phyloP scores from a whole-genome alignment of 352 stramenopile species.

The Globisporangium uncinulatum region DNA sequence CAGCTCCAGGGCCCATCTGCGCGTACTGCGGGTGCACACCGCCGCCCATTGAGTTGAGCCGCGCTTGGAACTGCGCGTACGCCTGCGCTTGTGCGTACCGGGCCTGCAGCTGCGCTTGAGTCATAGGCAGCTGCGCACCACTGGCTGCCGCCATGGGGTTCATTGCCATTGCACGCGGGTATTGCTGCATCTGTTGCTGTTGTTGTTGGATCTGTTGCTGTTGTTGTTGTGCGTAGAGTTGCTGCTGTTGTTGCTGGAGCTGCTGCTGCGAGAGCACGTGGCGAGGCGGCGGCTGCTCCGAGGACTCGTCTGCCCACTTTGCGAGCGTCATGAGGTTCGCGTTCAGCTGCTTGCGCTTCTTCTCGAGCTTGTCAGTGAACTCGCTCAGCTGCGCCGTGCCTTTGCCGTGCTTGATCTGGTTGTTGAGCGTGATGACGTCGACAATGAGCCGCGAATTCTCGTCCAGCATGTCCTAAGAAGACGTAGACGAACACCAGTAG shows the following conservation, averaged over 20 bases:
- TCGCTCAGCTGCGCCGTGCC: slow-evolving; percentile 67
- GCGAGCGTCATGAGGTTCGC: slow-evolving; percentile 88
- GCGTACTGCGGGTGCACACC: slow-evolving; percentile 18
- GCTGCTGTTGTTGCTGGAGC: slow-evolving; percentile 22
- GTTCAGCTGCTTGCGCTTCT: slow-evolving; percentile 88
- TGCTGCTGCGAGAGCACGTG: slow-evolving; percentile 17
- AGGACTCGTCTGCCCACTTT: slow-evolving; percentile 84
- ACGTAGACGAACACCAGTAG: background rate
- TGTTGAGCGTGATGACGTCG: slow-evolving; percentile 87
- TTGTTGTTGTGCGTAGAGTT: slow-evolving; percentile 8
- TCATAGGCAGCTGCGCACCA: slow-evolving; percentile 18
- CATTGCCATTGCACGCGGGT: slow-evolving; percentile 16
- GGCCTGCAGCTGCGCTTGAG: slow-evolving; percentile 21
- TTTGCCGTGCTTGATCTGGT: slow-evolving; percentile 82
- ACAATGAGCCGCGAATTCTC: slow-evolving; percentile 85
- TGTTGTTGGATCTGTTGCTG: slow-evolving; percentile 23
- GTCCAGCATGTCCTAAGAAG: slow-evolving; percentile 72
- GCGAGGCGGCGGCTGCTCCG: slow-evolving; percentile 50
- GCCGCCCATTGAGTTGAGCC: slow-evolving; percentile 44
- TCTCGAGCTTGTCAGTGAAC: slow-evolving; percentile 82
- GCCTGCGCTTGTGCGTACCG: slow-evolving; percentile 37
- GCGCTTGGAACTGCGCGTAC: slow-evolving; percentile 59
- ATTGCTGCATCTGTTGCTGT: slow-evolving; percentile 19
- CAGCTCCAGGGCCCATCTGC: slow-evolving; percentile 15
- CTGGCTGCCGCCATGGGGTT: too few relatives aligned